Evolutionary conservation across 352 stramenopile species (phyloP).

Genomic region (Globisporangium cylindrosporum): DNA sequence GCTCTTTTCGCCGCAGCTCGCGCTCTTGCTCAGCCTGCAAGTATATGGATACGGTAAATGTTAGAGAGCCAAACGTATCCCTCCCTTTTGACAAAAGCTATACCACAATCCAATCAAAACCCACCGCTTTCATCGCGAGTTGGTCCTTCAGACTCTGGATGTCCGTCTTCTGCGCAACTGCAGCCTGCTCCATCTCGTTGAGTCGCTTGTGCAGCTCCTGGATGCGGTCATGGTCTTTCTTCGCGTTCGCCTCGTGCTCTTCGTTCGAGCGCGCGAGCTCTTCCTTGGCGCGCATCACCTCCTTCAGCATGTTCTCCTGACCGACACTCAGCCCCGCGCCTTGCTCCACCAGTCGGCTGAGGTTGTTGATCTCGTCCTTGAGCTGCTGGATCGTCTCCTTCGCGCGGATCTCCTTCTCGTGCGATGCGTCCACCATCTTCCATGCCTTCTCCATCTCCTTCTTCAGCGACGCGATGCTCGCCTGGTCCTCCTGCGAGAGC

Average conservation of each 20-base stretch:
- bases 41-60: slow-evolving; percentile 13
- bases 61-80: neutral
- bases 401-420: slow-evolving; percentile 91
- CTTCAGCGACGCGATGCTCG: slow-evolving; percentile 90
- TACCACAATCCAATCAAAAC: slow-evolving; percentile 14
- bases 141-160: slow-evolving; percentile 88
- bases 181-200: slow-evolving; percentile 54
- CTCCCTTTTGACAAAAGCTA: slow-evolving; percentile 3
- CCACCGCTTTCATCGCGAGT: slow-evolving; percentile 73
- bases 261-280: slow-evolving; percentile 87
- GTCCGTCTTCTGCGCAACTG: slow-evolving; percentile 55
- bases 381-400: slow-evolving; percentile 95
- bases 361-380: slow-evolving; percentile 95
- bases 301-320: slow-evolving; percentile 92
- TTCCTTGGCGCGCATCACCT: slow-evolving; percentile 90
- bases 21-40: slow-evolving; percentile 79
- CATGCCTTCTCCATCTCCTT: slow-evolving; percentile 97
- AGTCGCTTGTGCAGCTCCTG: slow-evolving; percentile 76
- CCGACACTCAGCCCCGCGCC: slow-evolving; percentile 87
- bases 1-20: slow-evolving; percentile 86
- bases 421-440: slow-evolving; percentile 94
- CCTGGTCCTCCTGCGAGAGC: slow-evolving; percentile 92
- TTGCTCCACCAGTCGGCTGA: slow-evolving; percentile 95
- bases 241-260: slow-evolving; percentile 74
- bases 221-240: slow-evolving; percentile 79